phyloP scores from a whole-genome alignment of 176 grass and related monocot species.

The Hordeum marinum region DNA sequence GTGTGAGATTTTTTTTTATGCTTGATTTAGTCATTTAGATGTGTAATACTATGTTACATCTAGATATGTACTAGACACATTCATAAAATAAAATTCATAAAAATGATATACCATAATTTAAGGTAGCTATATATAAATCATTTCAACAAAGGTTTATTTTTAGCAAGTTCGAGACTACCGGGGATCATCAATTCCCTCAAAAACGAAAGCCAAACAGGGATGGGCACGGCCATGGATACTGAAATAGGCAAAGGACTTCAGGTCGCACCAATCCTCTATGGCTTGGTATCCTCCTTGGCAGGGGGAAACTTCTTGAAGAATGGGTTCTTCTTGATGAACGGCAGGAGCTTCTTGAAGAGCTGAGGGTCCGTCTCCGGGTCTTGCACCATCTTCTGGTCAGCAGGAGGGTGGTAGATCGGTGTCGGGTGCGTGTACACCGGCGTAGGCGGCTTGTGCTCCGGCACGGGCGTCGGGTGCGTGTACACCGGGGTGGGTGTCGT shows the following conservation, averaged over 20 bases:
- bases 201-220: no score
- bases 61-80: no score
- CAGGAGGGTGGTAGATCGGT: slow-evolving; percentile 24
- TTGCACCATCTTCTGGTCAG: slow-evolving; percentile 18
- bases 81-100: no score
- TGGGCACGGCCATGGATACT: not conserved
- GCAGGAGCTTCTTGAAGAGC: slow-evolving; percentile 33
- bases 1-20: no score
- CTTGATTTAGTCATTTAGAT: no score
- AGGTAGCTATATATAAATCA: no score
- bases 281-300: not conserved
- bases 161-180: no score
- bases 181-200: no score
- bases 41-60: no score
- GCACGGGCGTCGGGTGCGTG: not conserved
- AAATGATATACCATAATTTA: no score
- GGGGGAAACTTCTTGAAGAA: slow-evolving; percentile 14
- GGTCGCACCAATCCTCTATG: not conserved
- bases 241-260: not conserved
- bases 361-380: slow-evolving; percentile 4
- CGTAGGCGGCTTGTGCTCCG: not conserved
- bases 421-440: not conserved
- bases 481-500: not conserved
- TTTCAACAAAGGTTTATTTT: no score
- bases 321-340: slow-evolving; percentile 36